Evolutionary conservation across 495 filamentous ascomycete species (phyloP).

Genomic region (Aspergillus campestris): DNA sequence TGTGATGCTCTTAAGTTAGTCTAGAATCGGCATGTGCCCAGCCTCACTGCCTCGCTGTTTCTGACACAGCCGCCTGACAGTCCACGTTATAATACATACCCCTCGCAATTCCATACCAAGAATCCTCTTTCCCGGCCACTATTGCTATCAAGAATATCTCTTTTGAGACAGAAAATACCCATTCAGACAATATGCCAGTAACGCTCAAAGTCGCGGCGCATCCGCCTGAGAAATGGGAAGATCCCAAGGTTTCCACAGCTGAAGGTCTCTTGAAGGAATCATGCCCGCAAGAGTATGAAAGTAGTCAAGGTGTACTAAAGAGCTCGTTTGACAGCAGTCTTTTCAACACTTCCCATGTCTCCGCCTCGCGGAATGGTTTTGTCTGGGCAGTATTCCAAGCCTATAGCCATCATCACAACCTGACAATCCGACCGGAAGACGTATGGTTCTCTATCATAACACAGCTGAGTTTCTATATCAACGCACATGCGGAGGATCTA

Average conservation of each 20-base stretch:
- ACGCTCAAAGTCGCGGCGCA: conserved; percentile 6
- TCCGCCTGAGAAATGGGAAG: background rate
- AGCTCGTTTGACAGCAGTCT: background rate
- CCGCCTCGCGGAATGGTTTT: conserved; percentile 41
- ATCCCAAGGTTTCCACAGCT: background rate
- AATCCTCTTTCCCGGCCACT: too few species aligned
- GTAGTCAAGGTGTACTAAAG: conserved; percentile 1
- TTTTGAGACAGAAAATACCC: too few species aligned
- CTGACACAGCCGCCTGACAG: too few species aligned
- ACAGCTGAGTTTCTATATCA: conserved; percentile 47
- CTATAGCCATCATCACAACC: conserved; percentile 46
- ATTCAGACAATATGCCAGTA: conserved; percentile 17
- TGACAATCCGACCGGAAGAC: conserved; percentile 52
- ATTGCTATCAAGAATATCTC: too few species aligned
- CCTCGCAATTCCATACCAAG: too few species aligned
- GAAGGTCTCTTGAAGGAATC: background rate
- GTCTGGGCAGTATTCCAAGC: conserved; percentile 43
- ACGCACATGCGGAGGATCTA: conserved; percentile 37
- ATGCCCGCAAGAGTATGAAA: background rate
- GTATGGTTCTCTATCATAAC: conserved; percentile 52
- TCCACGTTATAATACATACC: too few species aligned
- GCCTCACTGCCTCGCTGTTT: too few species aligned
- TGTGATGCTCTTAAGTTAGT: too few species aligned
- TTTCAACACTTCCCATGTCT: conserved; percentile 6
- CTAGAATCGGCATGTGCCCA: too few species aligned